phyloP scores from a whole-genome alignment of 768 basidiomycete species.

The Tricholoma furcatifolium region DNA sequence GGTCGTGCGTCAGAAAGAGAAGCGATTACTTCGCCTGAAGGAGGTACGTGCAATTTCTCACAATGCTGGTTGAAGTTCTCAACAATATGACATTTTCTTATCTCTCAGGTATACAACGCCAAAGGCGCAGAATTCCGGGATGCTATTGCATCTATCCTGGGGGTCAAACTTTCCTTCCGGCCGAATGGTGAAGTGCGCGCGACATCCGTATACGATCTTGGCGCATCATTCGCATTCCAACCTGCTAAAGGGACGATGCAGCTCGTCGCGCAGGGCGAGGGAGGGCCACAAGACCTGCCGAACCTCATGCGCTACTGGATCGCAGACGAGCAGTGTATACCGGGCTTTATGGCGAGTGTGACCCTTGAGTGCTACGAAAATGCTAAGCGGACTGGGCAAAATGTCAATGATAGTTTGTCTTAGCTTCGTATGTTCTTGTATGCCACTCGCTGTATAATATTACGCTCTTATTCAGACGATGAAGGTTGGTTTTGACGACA shows the following conservation, averaged over 20 bases:
- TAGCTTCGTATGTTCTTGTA: too few species aligned
- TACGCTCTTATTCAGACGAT: too few species aligned
- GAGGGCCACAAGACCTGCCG: slow-evolving; percentile 71
- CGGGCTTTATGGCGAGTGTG: slow-evolving; percentile 86
- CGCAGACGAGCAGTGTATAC: slow-evolving; percentile 79
- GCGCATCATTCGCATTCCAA: slow-evolving; percentile 86
- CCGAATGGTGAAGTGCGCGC: slow-evolving; percentile 88
- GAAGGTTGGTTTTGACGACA: too few species aligned
- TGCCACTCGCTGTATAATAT: too few species aligned
- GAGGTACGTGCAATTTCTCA: slow-evolving; percentile 48
- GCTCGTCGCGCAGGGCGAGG: slow-evolving; percentile 71
- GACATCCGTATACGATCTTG: slow-evolving; percentile 87
- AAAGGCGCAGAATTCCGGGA: slow-evolving; percentile 92
- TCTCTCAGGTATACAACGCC: slow-evolving; percentile 69
- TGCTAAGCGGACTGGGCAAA: slow-evolving; percentile 37
- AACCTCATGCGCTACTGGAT: slow-evolving; percentile 86
- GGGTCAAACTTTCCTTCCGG: slow-evolving; percentile 89
- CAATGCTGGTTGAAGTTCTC: background rate
- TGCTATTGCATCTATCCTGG: slow-evolving; percentile 85
- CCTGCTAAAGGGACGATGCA: slow-evolving; percentile 65
- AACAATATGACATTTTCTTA: background rate
- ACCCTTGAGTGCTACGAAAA: slow-evolving; percentile 88
- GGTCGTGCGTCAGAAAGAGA: slow-evolving; percentile 74
- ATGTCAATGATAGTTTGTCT: too few species aligned
- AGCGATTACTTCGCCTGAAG: slow-evolving; percentile 73